phyloP scores from a whole-genome alignment of 1,139 yeast genomes.

The Saccharomycopsis hybrid region DNA sequence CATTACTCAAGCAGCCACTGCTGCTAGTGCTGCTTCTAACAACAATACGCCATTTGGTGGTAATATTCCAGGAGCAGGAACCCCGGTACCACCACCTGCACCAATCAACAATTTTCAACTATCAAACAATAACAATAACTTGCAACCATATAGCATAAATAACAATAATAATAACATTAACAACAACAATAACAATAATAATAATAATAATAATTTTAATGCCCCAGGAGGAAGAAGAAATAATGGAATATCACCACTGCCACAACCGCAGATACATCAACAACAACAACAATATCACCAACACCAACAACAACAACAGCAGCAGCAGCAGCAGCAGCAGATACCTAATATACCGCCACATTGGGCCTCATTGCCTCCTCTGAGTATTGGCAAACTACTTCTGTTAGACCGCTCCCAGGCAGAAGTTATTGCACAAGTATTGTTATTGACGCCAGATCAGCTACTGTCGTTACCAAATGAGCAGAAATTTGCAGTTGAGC shows the following conservation, averaged over 20 bases:
- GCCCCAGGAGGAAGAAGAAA: too few species aligned
- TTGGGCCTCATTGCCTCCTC: slow-evolving; percentile 47
- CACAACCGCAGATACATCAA: background rate
- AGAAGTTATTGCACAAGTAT: slow-evolving; percentile 56
- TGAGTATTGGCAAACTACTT: slow-evolving; percentile 43
- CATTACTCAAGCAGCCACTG: slow-evolving; percentile 37
- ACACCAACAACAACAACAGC: slow-evolving; percentile 1
- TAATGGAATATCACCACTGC: background rate
- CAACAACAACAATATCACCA: background rate
- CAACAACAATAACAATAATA: slow-evolving; percentile 10
- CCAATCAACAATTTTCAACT: slow-evolving; percentile 6
- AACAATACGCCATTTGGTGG: slow-evolving; percentile 18
- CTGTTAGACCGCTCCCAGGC: slow-evolving; percentile 52
- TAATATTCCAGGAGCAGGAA: slow-evolving; percentile 18
- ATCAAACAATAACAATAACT: slow-evolving; percentile 22
- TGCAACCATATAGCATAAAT: slow-evolving; percentile 12
- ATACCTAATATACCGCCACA: slow-evolving; percentile 26
- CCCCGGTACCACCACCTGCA: slow-evolving; percentile 5
- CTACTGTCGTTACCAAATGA: slow-evolving; percentile 50
- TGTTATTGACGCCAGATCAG: slow-evolving; percentile 51
- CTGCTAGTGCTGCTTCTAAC: slow-evolving; percentile 16
- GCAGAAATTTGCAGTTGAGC: slow-evolving; percentile 54
- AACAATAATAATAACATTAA: slow-evolving; percentile 12
- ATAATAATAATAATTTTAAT: background rate
- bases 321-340: slow-evolving; percentile 15